A percentile compares a stretch with the other conserved stretches of the same genome.
Evolutionary conservation across 768 basidiomycete genomes (phyloP).

Genomic region (Kwoniella sp.): DNA sequence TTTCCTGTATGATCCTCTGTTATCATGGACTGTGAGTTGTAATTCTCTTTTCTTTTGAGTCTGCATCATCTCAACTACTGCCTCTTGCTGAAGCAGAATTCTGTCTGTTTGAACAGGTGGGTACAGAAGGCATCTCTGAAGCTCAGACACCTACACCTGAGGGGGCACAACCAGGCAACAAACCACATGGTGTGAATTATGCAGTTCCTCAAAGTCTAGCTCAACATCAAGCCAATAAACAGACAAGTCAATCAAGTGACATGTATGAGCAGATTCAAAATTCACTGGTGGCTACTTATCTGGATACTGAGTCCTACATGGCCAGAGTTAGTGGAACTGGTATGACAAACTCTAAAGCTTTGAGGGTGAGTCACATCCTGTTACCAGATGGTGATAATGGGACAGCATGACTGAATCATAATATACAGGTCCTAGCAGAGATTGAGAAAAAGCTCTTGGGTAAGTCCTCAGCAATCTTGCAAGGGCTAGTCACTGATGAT

Average conservation of each 20-base stretch:
- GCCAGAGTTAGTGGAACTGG: slow-evolving; percentile 38
- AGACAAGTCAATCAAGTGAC: slow-evolving; percentile 16
- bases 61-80: too few species aligned
- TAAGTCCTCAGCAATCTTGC: slow-evolving; percentile 4
- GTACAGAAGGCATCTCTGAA: slow-evolving; percentile 7
- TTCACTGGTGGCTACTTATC: slow-evolving; percentile 27
- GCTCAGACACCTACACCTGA: background rate
- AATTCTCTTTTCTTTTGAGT: background rate
- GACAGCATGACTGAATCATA: background rate
- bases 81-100: background rate
- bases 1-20: slow-evolving; percentile 58
- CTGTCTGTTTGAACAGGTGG: slow-evolving; percentile 1
- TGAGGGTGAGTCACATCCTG: slow-evolving; percentile 28
- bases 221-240: slow-evolving; percentile 1
- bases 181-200: slow-evolving; percentile 6
- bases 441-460: slow-evolving; percentile 55
- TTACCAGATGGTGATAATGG: background rate
- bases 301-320: slow-evolving; percentile 45
- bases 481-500: slow-evolving; percentile 5
- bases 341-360: slow-evolving; percentile 53
- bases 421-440: slow-evolving; percentile 47
- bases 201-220: slow-evolving; percentile 30
- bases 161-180: background rate
- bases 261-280: slow-evolving; percentile 35
- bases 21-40: slow-evolving; percentile 49